These are phyloP conservation scores for Corymbia citriodora DNA, from an alignment of 441 rosid genomes.

Conservation along the genomic window DNA sequence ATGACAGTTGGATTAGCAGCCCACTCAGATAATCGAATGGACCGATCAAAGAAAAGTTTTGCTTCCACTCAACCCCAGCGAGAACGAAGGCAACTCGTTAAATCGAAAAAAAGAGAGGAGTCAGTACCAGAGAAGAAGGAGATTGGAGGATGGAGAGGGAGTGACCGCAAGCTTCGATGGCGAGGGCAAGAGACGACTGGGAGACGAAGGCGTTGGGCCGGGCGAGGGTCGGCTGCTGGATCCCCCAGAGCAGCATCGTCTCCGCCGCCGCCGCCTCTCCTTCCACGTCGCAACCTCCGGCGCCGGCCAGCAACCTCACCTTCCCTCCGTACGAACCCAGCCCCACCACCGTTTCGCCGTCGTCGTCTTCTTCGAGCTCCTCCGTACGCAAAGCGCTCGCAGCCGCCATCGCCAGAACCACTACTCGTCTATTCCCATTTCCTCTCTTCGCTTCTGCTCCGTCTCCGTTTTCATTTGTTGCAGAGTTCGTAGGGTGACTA, in stretches of 20 bases:
- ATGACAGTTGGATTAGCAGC: background rate
- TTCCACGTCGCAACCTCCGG: background rate
- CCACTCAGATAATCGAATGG: background rate
- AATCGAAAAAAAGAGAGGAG: background rate
- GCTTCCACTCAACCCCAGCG: background rate
- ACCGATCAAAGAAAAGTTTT: background rate
- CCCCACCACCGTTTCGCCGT: slow-evolving; percentile 19
- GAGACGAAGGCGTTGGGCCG: slow-evolving; percentile 70
- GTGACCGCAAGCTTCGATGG: slow-evolving; percentile 83
- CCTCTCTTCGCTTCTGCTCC: background rate
- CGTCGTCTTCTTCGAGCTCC: slow-evolving; percentile 9
- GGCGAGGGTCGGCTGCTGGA: slow-evolving; percentile 75
- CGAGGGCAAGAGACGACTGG: slow-evolving; percentile 71
- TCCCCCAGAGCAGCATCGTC: slow-evolving; percentile 86
- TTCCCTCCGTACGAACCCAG: slow-evolving; percentile 61
- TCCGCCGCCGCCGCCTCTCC: slow-evolving; percentile 63
- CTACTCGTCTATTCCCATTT: background rate
- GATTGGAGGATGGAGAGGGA: slow-evolving; percentile 79
- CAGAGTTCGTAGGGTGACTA: background rate
- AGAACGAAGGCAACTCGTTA: background rate
- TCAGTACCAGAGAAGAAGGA: slow-evolving; percentile 70
- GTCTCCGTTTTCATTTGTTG: background rate
- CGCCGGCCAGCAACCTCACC: slow-evolving; percentile 33
- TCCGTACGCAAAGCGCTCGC: background rate
- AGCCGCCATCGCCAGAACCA: background rate